A percentile compares a stretch with the other conserved stretches of the same genome.
Evolutionary conservation across 768 basidiomycete species (phyloP).

Genomic region (Mycena haematopus): DNA sequence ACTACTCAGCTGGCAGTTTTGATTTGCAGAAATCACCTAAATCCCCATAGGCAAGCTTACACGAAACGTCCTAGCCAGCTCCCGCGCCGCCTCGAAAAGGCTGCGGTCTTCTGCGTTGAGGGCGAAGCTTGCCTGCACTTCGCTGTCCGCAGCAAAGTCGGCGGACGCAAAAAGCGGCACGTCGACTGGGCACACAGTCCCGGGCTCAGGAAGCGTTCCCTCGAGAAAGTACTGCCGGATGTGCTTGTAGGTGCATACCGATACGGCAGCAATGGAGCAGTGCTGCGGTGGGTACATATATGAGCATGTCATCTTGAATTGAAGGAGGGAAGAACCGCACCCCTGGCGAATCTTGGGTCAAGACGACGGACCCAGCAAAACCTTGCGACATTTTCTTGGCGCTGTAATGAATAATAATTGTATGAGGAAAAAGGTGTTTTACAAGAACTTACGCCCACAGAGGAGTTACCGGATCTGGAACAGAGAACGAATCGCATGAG

Average conservation of each 20-base stretch:
- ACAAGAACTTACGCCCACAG: constrained; percentile 27
- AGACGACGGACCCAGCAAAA: constrained; percentile 30
- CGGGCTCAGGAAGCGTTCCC: constrained; percentile 32
- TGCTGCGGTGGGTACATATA: constrained; percentile 23
- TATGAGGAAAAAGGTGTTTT: not conserved
- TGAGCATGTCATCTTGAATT: not conserved
- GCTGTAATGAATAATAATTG: constrained; percentile 7
- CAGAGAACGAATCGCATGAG: too few species aligned
- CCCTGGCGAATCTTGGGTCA: constrained; percentile 31
- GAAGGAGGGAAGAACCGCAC: too few species aligned
- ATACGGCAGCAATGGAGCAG: constrained; percentile 27
- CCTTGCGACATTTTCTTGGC: constrained; percentile 31
- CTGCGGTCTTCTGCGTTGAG: not conserved
- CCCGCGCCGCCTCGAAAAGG: too few species aligned
- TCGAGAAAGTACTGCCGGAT: constrained; percentile 30
- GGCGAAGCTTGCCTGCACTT: not conserved
- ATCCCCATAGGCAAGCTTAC: not conserved
- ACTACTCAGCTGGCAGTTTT: too few species aligned
- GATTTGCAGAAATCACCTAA: not conserved
- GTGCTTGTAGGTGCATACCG: constrained; percentile 26
- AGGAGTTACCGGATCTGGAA: constrained; percentile 30
- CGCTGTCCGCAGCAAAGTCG: not conserved
- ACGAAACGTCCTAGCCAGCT: too few species aligned
- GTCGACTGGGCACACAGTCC: too few species aligned
- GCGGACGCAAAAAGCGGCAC: too few species aligned